Base-by-base conservation (phyloP, 352 stramenopile species). In the Globisporangium cederbergense region DNA sequence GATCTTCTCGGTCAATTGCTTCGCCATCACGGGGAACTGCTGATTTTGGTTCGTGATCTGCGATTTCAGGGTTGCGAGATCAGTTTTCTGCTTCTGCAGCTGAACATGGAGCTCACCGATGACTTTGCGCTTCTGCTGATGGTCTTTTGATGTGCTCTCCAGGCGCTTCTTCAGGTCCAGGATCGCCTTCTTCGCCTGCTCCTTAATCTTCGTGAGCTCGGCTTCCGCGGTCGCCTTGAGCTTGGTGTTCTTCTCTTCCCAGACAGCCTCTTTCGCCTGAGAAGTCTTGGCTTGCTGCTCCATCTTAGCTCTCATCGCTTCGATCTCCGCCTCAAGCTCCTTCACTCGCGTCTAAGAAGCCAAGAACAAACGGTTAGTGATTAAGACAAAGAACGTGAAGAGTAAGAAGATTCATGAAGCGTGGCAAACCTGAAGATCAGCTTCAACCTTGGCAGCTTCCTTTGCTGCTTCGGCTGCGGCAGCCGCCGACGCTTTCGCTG, bases 131-230 rank as follows among this genome's bases (percentile, higher is more conserved):
- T 93, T 88, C 57, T 73, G 67, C 30, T 90, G 75, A 11, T 91
- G 81, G 45, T 64, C 75, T 61, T 90, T 89, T 5, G 74, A 79
- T 0, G 72, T 82, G 20, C 65, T 38, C 34, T 96, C 82, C 18
- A 96, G 73, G 38, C 85, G 87, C 47, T 86, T 84, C 47, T 92
- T 93, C 9, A 95, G 74, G 18, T 95, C 85, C 55, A 94, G 58
- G 52, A 96, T 95, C 46, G 88, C 86, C 65, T 90, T 90, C 66
- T 96, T 96, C 2, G 88, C 88, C 38, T 96, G 88, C 58, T 96
- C 83, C 59, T 96, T 95, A 58, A 93, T 92, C 54, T 93, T 96
- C 40, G 67, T 71, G 22, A 95, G 75, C 54, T 96, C 87, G 0
- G 54, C 68, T 56, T 96, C 87, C 0, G 85, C 85, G 4, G 80